Base-by-base conservation (phyloP, 2,329 filamentous ascomycete genomes). In the Lachnellula suecica region DNA sequence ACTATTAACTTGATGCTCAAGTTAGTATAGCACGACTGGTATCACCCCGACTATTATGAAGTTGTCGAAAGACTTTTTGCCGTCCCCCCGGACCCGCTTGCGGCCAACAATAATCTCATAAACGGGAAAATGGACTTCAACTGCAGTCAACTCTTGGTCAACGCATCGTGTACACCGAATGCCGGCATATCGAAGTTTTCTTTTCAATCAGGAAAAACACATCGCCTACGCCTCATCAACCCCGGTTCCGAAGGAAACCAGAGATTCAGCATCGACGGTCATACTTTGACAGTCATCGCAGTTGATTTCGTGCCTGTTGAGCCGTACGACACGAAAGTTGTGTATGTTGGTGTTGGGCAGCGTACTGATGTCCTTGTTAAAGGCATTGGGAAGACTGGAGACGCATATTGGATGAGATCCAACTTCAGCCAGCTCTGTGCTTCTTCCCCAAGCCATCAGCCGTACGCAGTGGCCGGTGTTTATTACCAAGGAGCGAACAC, bases 301-400 rank as follows among this genome's bases (percentile, higher is more conserved):
- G 89, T 88, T 63, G 74, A 85, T 40, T 64, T 74, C 11, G 79
- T 84, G 0, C 79, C 81, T 1, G 50, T 53, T 22, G 37, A 27
- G 27, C 53, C 53, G 9, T 55, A 52, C 29, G 27, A 31, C 11
- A 54, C 52, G 2, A 4, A 53, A 10, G 74, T 81, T 3, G 71
- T 87, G 25, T 81, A 74, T 5, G 70, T 88, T n/a, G 82, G 76
- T 23, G 74, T 85, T 37, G 79, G 77, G 49, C 82, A 85, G 60
- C 66, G 71, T 53, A 69, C 63, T 53, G 63, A 66, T 56, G 51
- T 66, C 66, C 56, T 79, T 4, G 75, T 82, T 49, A 63, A 76
- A 42, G 70, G 65, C 4, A 73, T 71, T 9, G 68, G 70, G n/a
- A 67, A 70, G 9, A 69, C 77, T 2, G 51, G 15, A 7, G 56